Conservation (phyloP, 23 red algal genomes). For the Gracilaria gracilis region DNA sequence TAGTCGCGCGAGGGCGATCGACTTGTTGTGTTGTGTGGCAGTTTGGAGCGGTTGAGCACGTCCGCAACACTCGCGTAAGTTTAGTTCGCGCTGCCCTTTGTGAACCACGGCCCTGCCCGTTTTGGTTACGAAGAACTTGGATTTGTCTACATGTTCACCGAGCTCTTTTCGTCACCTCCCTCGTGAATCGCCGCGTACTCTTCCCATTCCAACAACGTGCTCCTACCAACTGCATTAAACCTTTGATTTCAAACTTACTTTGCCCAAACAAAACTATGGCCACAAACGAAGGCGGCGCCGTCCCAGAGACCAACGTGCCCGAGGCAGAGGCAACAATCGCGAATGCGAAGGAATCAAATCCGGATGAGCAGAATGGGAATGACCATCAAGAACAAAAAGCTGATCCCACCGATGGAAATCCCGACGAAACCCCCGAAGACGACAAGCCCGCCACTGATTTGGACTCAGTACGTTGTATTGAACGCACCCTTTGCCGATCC, state of each 20-base stretch:
- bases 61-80: neutral
- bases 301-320: neutral
- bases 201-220: neutral
- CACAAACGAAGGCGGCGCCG: slow-evolving; percentile 1
- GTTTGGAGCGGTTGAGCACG: neutral
- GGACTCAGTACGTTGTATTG: slow-evolving; percentile 27
- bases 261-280: slow-evolving; percentile 4
- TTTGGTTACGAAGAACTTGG: neutral
- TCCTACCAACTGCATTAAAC: slow-evolving; percentile 11
- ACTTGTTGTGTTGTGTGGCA: no score
- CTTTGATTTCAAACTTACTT: slow-evolving; percentile 25
- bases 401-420: neutral
- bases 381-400: slow-evolving; percentile 24
- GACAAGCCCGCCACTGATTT: slow-evolving; percentile 29
- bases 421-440: neutral
- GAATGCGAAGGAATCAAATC: neutral
- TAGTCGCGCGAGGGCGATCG: no score
- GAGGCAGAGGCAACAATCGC: neutral
- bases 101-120: neutral
- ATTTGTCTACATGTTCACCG: slow-evolving; percentile 2
- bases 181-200: neutral
- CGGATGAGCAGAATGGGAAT: slow-evolving; percentile 8
- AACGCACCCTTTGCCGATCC: neutral
- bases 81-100: neutral
- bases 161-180: neutral